A percentile compares a stretch with the other conserved stretches of the same genome.
These are phyloP conservation scores for Zygoascus tannicola DNA, from an alignment of 805 yeast genomes.

Conservation along the genomic window DNA sequence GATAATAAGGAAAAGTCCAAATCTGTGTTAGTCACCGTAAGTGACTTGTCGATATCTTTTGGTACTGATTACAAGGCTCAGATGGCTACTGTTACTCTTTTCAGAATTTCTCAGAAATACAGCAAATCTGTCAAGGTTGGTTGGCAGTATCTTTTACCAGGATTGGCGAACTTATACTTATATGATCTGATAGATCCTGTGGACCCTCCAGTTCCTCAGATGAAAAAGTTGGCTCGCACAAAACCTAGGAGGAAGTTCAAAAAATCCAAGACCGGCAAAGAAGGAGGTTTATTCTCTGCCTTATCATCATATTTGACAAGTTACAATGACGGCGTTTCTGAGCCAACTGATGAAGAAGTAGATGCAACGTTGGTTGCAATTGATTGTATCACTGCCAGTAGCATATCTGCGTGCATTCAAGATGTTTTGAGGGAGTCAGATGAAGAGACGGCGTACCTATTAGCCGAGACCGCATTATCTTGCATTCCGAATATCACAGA, in stretches of 20 bases:
- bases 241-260: slow-evolving; percentile 59
- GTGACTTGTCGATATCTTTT: slow-evolving; percentile 71
- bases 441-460: slow-evolving; percentile 22
- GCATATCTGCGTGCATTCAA: slow-evolving; percentile 43
- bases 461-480: slow-evolving; percentile 30
- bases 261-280: slow-evolving; percentile 53
- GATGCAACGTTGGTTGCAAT: slow-evolving; percentile 74
- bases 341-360: slow-evolving; percentile 89
- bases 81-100: slow-evolving; percentile 74
- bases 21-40: slow-evolving; percentile 47
- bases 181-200: slow-evolving; percentile 48
- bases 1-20: slow-evolving; percentile 25
- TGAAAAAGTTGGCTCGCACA: slow-evolving; percentile 42
- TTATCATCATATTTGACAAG: slow-evolving; percentile 89
- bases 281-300: slow-evolving; percentile 72
- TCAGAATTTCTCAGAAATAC: slow-evolving; percentile 58
- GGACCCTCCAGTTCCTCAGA: slow-evolving; percentile 24
- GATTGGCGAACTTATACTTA: slow-evolving; percentile 57
- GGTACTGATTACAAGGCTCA: slow-evolving; percentile 92
- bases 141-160: slow-evolving; percentile 54
- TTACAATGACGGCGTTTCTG: slow-evolving; percentile 72
- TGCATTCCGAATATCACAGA: slow-evolving; percentile 14
- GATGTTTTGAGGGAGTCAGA: slow-evolving; percentile 1
- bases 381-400: slow-evolving; percentile 72
- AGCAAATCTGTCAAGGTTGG: slow-evolving; percentile 32